Evolutionary conservation across 306 rosid species (phyloP).

Genomic region (Heteromeles arbutifolia): DNA sequence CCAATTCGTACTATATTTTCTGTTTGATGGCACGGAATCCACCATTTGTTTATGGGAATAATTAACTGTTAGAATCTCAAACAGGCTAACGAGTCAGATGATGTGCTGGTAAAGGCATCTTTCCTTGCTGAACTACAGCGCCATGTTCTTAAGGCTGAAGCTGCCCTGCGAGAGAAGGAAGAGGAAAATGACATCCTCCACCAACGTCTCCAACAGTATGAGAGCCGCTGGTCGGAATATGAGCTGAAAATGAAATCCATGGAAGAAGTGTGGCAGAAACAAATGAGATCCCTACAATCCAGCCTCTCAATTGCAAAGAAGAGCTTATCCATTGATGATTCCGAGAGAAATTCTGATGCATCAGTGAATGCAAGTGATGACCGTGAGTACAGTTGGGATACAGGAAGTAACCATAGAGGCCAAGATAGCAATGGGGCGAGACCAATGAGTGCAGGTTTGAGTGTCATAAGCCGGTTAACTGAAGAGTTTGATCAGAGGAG

Average conservation of each 20-base stretch:
- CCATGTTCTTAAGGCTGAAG: constrained; percentile 93
- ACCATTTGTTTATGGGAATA: background rate
- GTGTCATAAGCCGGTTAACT: constrained; percentile 87
- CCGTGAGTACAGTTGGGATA: constrained; percentile 71
- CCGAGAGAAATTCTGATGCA: constrained; percentile 83
- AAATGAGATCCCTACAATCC: constrained; percentile 96
- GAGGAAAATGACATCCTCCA: constrained; percentile 97
- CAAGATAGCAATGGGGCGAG: constrained; percentile 81
- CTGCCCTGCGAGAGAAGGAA: constrained; percentile 85
- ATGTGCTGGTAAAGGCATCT: constrained; percentile 91
- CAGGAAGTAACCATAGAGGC: constrained; percentile 50
- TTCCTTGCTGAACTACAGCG: constrained; percentile 88
- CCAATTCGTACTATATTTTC: background rate
- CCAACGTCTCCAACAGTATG: constrained; percentile 91
- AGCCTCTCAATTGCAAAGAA: constrained; percentile 99
- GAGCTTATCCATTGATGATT: constrained; percentile 89
- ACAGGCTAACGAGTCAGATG: constrained; percentile 73
- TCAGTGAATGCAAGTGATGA: constrained; percentile 89
- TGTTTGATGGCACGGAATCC: background rate
- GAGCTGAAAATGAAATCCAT: constrained; percentile 96
- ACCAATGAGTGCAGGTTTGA: constrained; percentile 94
- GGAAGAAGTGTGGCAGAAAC: constrained; percentile 99
- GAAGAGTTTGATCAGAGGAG: constrained; percentile 98
- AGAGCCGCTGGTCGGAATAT: constrained; percentile 95
- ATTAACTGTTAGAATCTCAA: constrained; percentile 11